Conservation (phyloP, 2,329 filamentous ascomycete genomes). For the Lithohypha guttulata region DNA sequence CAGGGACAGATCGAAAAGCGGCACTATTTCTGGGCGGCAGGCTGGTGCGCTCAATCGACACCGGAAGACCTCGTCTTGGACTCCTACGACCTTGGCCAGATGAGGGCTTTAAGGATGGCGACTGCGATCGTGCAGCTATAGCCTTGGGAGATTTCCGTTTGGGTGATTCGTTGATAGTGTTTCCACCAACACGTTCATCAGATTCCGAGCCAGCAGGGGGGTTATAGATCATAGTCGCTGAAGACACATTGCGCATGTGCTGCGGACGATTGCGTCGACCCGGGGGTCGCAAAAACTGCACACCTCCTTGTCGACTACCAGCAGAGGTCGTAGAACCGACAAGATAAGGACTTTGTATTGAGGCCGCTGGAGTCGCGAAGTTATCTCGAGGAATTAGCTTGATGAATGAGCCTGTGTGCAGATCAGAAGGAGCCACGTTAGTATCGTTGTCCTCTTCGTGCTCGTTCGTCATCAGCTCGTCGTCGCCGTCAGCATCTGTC, state of each 20-base stretch:
- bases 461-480: conserved; percentile 75
- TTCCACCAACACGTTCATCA: conserved; percentile 12
- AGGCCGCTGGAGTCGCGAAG: conserved; percentile 33
- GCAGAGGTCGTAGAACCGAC: neutral
- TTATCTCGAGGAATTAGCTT: conserved; percentile 39
- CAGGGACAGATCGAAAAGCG: conserved; percentile 45
- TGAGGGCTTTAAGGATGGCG: conserved; percentile 26
- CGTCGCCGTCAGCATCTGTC: conserved; percentile 78
- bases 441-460: conserved; percentile 47
- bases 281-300: neutral
- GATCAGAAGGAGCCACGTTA: conserved; percentile 9
- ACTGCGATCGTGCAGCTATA: conserved; percentile 26
- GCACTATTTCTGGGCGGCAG: conserved; percentile 39
- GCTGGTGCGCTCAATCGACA: too few species aligned
- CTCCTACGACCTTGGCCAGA: conserved; percentile 28
- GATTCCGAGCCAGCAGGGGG: conserved; percentile 39
- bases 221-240: conserved; percentile 74
- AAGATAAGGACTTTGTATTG: conserved; percentile 3
- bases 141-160: conserved; percentile 1
- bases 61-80: conserved; percentile 29
- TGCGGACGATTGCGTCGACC: conserved; percentile 25
- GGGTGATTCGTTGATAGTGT: conserved; percentile 3
- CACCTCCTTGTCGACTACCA: neutral
- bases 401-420: conserved; percentile 3
- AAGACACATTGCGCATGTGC: conserved; percentile 66